These are phyloP conservation scores for Leptographium wingfieldii DNA, from an alignment of 2,329 filamentous ascomycete genomes.

Conservation along the genomic window DNA sequence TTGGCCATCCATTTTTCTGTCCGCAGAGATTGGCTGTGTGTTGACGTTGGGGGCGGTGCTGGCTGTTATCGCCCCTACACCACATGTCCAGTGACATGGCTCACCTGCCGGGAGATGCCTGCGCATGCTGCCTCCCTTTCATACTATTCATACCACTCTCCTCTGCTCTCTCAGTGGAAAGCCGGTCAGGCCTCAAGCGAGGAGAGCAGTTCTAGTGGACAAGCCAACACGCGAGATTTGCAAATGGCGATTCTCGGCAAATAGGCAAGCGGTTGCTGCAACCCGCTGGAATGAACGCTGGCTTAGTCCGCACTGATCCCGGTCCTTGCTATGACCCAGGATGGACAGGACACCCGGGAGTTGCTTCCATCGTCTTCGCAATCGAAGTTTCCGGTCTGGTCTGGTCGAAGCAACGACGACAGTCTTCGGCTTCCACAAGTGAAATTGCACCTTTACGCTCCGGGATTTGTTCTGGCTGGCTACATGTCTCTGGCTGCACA, in stretches of 20 bases:
- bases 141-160: neutral
- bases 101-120: neutral
- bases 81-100: neutral
- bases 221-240: neutral
- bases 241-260: neutral
- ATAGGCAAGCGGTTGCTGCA: neutral
- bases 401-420: neutral
- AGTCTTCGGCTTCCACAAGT: neutral
- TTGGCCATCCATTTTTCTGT: neutral
- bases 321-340: neutral
- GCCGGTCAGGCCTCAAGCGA: neutral
- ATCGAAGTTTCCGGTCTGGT: neutral
- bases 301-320: neutral
- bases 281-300: neutral
- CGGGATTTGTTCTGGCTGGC: neutral
- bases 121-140: neutral
- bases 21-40: neutral
- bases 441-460: neutral
- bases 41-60: neutral
- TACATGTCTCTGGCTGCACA: neutral
- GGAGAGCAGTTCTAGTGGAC: neutral
- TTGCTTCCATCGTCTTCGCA: neutral
- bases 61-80: neutral
- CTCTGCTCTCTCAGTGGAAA: neutral
- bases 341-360: neutral